These are phyloP conservation scores for Aureoboletus auriporus DNA, from an alignment of 768 basidiomycete species.

Conservation along the genomic window DNA sequence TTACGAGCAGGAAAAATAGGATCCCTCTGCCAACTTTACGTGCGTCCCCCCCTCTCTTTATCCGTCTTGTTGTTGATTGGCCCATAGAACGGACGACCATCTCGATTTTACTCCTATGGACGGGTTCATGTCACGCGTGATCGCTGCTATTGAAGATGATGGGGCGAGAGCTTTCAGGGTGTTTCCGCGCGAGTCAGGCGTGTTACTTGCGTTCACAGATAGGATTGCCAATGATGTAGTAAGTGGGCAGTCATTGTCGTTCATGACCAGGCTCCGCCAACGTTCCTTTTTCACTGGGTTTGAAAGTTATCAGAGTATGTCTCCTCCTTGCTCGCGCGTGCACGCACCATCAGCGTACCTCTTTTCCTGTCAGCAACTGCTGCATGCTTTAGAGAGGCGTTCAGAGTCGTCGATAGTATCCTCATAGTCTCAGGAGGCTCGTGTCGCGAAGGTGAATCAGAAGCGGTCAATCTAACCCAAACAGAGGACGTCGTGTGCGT, in stretches of 20 bases:
- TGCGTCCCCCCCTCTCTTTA: constrained; percentile 30
- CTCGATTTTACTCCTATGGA: constrained; percentile 95
- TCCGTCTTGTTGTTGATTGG: neutral
- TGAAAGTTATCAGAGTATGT: constrained; percentile 84
- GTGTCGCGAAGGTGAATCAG: constrained; percentile 1
- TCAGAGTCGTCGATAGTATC: constrained; percentile 79
- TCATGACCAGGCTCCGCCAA: no score
- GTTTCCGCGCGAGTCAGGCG: constrained; percentile 77
- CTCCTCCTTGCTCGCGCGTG: constrained; percentile 67
- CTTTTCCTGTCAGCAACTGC: constrained; percentile 82
- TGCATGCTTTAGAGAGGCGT: constrained; percentile 85
- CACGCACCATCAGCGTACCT: constrained; percentile 68
- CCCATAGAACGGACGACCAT: constrained; percentile 43
- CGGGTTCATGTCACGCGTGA: constrained; percentile 70
- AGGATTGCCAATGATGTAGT: constrained; percentile 84
- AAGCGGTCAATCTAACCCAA: constrained; percentile 41
- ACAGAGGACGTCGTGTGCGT: constrained; percentile 85
- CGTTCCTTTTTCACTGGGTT: no score
- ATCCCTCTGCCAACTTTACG: constrained; percentile 80
- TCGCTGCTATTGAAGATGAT: constrained; percentile 64
- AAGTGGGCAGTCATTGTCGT: constrained; percentile 22
- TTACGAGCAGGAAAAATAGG: constrained; percentile 79
- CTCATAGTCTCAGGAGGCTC: constrained; percentile 45
- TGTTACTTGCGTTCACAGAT: constrained; percentile 79
- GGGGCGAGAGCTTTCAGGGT: constrained; percentile 80